Percentiles rank a stretch among this genome's conserved stretches.
phyloP scores from a whole-genome alignment of 1,284 basidiomycete genomes.

The Cerioporus squamosus region DNA sequence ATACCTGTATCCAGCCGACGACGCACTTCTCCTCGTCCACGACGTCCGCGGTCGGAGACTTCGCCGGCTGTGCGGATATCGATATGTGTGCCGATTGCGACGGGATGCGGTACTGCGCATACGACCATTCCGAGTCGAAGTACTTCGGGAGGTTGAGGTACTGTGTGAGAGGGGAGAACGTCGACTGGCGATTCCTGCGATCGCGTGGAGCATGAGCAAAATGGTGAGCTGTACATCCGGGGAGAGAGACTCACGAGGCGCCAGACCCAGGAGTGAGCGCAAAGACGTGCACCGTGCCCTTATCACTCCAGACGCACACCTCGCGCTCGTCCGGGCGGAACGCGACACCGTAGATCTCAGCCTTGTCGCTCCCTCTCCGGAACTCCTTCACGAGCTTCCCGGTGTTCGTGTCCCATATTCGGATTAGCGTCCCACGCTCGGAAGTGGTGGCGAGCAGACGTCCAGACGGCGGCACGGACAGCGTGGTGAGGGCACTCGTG shows the following conservation, averaged over 20 bases:
- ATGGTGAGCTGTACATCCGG: not conserved
- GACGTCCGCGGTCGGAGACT: slow-evolving; percentile 62
- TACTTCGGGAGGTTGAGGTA: slow-evolving; percentile 89
- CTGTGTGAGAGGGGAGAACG: slow-evolving; percentile 74
- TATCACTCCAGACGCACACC: slow-evolving; percentile 93
- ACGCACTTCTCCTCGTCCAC: slow-evolving; percentile 85
- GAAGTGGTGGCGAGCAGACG: slow-evolving; percentile 87
- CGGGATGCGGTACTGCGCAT: slow-evolving; percentile 91
- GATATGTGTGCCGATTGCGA: slow-evolving; percentile 81
- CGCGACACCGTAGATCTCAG: slow-evolving; percentile 89
- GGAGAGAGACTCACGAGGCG: slow-evolving; percentile 56
- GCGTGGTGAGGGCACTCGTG: slow-evolving; percentile 75
- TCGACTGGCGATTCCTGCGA: slow-evolving; percentile 77
- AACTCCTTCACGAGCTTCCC: slow-evolving; percentile 84
- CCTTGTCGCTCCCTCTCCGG: slow-evolving; percentile 87
- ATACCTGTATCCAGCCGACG: slow-evolving; percentile 80
- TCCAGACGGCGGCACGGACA: slow-evolving; percentile 81
- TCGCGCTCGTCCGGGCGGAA: slow-evolving; percentile 81
- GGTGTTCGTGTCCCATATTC: slow-evolving; percentile 84
- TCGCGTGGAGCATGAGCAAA: slow-evolving; percentile 5
- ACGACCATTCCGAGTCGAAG: slow-evolving; percentile 93
- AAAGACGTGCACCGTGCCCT: slow-evolving; percentile 94
- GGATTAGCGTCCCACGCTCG: slow-evolving; percentile 82
- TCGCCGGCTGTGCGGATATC: slow-evolving; percentile 60
- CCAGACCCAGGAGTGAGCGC: slow-evolving; percentile 68